Conservation (phyloP, 306 rosid genomes). For the Rosa lucieae region DNA sequence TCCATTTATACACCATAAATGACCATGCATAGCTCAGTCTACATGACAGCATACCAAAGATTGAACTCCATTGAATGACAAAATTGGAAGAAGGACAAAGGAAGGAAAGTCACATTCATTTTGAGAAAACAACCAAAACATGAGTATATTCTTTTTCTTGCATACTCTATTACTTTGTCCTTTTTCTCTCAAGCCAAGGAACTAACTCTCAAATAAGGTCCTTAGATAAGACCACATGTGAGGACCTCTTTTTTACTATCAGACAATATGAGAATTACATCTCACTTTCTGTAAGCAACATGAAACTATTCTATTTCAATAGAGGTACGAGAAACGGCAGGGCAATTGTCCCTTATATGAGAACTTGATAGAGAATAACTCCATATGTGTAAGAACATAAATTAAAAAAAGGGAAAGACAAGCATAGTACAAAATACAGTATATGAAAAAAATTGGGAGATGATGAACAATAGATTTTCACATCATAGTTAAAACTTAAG, state of each 20-base stretch:
- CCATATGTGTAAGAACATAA: not conserved
- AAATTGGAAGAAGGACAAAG: not conserved
- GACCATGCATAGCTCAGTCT: not conserved
- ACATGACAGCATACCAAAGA: not conserved
- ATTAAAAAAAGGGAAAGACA: too few relatives aligned
- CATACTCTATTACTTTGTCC: not conserved
- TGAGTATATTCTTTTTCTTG: not conserved
- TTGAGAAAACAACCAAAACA: not conserved
- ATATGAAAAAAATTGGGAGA: not conserved
- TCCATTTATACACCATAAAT: not conserved
- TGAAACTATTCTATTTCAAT: not conserved
- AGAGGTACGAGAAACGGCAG: not conserved
- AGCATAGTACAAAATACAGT: not conserved
- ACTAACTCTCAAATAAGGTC: not conserved
- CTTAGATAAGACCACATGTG: not conserved
- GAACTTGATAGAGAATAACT: not conserved
- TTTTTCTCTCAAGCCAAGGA: not conserved
- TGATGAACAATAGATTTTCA: not conserved
- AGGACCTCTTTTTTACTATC: too few relatives aligned
- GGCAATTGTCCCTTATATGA: not conserved
- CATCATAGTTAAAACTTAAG: not conserved
- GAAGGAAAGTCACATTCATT: not conserved
- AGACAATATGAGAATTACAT: not conserved
- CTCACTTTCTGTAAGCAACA: not conserved
- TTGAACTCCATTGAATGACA: not conserved